Evolutionary conservation across 2,329 filamentous ascomycete genomes (phyloP).

Genomic region (Domatiomyces globalis): DNA sequence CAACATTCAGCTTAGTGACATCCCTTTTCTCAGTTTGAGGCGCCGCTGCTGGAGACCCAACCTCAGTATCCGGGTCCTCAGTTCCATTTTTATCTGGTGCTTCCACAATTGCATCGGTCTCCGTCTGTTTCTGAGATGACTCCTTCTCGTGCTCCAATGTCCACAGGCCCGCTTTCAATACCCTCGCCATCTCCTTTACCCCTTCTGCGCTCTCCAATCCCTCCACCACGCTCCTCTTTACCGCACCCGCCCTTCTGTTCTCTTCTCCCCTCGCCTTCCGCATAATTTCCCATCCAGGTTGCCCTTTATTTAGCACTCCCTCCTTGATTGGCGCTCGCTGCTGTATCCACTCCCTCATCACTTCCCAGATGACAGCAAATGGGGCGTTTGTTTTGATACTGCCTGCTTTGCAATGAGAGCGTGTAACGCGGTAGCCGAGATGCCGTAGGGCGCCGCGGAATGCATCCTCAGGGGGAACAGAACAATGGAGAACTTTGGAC

Average conservation of each 20-base stretch:
- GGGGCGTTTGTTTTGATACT: slow-evolving; percentile 90
- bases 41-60: slow-evolving; percentile 12
- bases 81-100: slow-evolving; percentile 8
- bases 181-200: slow-evolving; percentile 27
- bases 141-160: slow-evolving; percentile 19
- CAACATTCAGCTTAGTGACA: slow-evolving; percentile 41
- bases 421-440: slow-evolving; percentile 67
- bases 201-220: slow-evolving; percentile 22
- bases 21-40: slow-evolving; percentile 19
- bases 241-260: slow-evolving; percentile 23
- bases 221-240: slow-evolving; percentile 26
- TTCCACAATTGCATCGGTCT: slow-evolving; percentile 15
- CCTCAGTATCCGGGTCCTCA: slow-evolving; percentile 8
- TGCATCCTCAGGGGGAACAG: slow-evolving; percentile 63
- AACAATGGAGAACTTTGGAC: slow-evolving; percentile 62
- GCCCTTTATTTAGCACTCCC: slow-evolving; percentile 53
- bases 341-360: slow-evolving; percentile 82
- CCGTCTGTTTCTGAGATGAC: slow-evolving; percentile 14
- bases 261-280: slow-evolving; percentile 20
- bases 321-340: slow-evolving; percentile 68
- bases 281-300: slow-evolving; percentile 58
- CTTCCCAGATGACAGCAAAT: slow-evolving; percentile 78
- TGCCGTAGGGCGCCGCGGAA: slow-evolving; percentile 68
- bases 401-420: slow-evolving; percentile 78
- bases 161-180: slow-evolving; percentile 32